phyloP scores from a whole-genome alignment of 1,139 yeast species.

The Suhomyces bribrorum region DNA sequence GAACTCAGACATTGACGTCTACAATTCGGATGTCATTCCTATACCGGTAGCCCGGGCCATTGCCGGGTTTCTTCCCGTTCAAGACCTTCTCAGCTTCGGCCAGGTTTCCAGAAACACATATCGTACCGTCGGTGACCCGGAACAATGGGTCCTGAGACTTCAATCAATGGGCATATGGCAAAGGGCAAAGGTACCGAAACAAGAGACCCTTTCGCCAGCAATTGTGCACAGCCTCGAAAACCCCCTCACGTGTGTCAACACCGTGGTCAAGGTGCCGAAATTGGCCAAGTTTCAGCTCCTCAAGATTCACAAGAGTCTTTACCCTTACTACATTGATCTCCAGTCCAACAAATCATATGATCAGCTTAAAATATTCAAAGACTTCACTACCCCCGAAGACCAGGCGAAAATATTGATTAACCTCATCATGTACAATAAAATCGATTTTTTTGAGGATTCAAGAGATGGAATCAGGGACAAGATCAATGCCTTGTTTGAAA shows the following conservation, averaged over 20 bases:
- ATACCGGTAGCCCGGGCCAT: constrained; percentile 38
- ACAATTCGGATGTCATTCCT: constrained; percentile 45
- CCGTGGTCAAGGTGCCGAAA: constrained; percentile 38
- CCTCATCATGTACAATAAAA: constrained; percentile 38
- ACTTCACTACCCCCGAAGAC: constrained; percentile 48
- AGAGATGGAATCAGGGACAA: constrained; percentile 44
- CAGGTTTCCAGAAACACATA: constrained; percentile 41
- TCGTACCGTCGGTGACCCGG: constrained; percentile 38
- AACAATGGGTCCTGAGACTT: constrained; percentile 56
- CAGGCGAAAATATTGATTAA: constrained; percentile 49
- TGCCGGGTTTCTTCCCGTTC: constrained; percentile 37
- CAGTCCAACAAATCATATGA: constrained; percentile 49
- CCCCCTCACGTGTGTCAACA: constrained; percentile 45
- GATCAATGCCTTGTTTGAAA: constrained; percentile 60
- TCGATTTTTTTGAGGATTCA: constrained; percentile 39
- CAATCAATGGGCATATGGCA: constrained; percentile 53
- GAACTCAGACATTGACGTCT: constrained; percentile 52
- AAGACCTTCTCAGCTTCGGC: constrained; percentile 39
- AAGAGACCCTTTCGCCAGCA: constrained; percentile 2
- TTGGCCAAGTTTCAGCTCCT: constrained; percentile 48
- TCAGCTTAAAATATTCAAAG: constrained; percentile 48
- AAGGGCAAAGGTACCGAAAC: constrained; percentile 16
- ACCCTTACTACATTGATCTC: constrained; percentile 50
- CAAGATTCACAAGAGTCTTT: constrained; percentile 42
- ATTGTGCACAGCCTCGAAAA: constrained; percentile 10